Evolutionary conservation across 2,329 filamentous ascomycete species (phyloP).

Genomic region (Fusarium protoensiforme): DNA sequence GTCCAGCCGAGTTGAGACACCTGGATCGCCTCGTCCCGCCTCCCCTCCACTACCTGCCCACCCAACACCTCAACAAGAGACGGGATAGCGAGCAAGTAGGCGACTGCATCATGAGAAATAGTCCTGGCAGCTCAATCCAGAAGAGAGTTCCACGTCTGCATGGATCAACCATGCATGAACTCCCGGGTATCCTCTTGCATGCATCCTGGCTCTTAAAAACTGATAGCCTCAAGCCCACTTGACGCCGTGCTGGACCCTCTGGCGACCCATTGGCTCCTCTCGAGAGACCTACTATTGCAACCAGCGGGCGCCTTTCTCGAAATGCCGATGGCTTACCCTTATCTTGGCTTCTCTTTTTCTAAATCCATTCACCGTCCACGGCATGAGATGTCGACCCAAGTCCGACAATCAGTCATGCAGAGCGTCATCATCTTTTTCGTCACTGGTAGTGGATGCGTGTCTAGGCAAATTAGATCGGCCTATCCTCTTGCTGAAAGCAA

Average conservation of each 20-base stretch:
- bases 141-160: neutral
- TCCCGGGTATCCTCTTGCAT: neutral
- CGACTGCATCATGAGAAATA: neutral
- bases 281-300: neutral
- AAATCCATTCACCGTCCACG: neutral
- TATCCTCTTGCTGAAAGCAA: neutral
- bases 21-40: neutral
- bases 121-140: neutral
- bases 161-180: slow-evolving; percentile 2
- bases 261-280: neutral
- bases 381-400: neutral
- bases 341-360: neutral
- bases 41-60: neutral
- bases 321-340: neutral
- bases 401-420: neutral
- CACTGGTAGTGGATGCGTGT: neutral
- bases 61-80: neutral
- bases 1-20: neutral
- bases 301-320: neutral
- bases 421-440: neutral
- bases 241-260: neutral
- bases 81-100: neutral
- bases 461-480: neutral
- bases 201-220: neutral
- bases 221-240: neutral